Evolutionary conservation across 192 early-diverging fungal species (phyloP).

Genomic region (Podila clonocystis): DNA sequence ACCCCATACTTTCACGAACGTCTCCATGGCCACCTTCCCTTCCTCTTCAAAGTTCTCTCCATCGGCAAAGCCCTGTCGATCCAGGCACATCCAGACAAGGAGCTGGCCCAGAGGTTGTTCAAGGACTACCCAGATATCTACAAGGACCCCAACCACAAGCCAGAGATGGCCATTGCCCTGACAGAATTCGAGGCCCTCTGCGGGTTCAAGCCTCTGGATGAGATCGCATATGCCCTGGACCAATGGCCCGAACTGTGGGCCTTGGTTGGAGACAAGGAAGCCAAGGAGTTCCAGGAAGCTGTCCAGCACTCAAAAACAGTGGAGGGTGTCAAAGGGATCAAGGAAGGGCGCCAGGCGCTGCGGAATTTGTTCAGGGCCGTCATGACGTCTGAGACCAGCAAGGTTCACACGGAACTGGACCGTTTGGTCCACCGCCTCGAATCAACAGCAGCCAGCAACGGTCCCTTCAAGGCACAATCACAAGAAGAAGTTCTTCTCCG

Average conservation of each 20-base stretch:
- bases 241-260: constrained; percentile 83
- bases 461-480: constrained; percentile 19
- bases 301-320: constrained; percentile 47
- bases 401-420: constrained; percentile 63
- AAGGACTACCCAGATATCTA: constrained; percentile 81
- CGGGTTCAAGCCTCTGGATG: constrained; percentile 86
- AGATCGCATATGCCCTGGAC: constrained; percentile 74
- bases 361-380: constrained; percentile 67
- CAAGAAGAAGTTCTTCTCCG: constrained; percentile 76
- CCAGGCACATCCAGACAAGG: constrained; percentile 98
- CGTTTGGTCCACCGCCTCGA: constrained; percentile 63
- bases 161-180: constrained; percentile 97
- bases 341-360: constrained; percentile 56
- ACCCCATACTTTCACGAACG: constrained; percentile 61
- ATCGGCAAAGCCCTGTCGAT: constrained; percentile 93
- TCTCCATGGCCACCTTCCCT: constrained; percentile 89
- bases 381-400: constrained; percentile 60
- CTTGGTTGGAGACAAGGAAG: constrained; percentile 67
- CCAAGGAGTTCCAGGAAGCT: constrained; percentile 54
- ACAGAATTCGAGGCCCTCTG: constrained; percentile 96
- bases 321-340: constrained; percentile 40
- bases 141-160: constrained; percentile 95
- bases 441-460: not conserved
- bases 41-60: constrained; percentile 96
- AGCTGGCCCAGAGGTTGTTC: constrained; percentile 79